These are phyloP conservation scores for Sclerotinia nivalis DNA, from an alignment of 2,329 filamentous ascomycete genomes.

Conservation along the genomic window DNA sequence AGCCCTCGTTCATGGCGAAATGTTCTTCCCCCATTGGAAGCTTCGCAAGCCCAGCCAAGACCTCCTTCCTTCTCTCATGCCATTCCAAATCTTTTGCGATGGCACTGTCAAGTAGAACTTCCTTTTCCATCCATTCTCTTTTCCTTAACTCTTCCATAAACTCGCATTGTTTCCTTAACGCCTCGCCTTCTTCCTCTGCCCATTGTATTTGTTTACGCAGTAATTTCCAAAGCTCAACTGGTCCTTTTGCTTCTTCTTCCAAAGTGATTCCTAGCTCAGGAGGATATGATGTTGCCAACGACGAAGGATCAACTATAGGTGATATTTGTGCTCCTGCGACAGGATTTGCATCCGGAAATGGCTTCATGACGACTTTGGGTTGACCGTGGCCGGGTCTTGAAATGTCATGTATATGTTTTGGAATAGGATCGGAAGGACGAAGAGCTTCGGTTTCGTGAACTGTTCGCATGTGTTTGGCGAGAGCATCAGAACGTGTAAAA, in stretches of 20 bases:
- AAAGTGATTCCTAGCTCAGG: conserved; percentile 60
- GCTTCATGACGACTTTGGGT: conserved; percentile 65
- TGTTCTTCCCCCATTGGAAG: conserved; percentile 32
- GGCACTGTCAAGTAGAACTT: conserved; percentile 73
- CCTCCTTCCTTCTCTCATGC: conserved; percentile 57
- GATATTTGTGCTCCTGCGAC: conserved; percentile 48
- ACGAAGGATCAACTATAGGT: conserved; percentile 42
- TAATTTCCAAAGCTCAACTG: conserved; percentile 66
- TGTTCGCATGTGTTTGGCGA: conserved; percentile 98
- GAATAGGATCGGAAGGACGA: conserved; percentile 73
- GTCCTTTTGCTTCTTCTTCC: conserved; percentile 62
- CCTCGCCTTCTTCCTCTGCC: conserved; percentile 67
- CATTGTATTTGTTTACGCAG: conserved; percentile 67
- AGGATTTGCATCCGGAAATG: conserved; percentile 52
- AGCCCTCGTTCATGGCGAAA: conserved; percentile 4
- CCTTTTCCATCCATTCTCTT: conserved; percentile 77
- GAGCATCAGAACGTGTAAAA: conserved; percentile 91
- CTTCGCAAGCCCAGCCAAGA: conserved; percentile 50
- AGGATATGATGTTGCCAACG: conserved; percentile 39
- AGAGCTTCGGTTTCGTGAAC: conserved; percentile 96
- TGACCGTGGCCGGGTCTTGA: conserved; percentile 46
- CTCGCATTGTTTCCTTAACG: conserved; percentile 64
- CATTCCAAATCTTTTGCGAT: conserved; percentile 67
- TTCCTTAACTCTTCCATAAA: conserved; percentile 65
- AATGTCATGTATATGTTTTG: conserved; percentile 63